Evolutionary conservation across 1,284 basidiomycete species (phyloP).

Genomic region (Sporisorium iseilematis-ciliati): DNA sequence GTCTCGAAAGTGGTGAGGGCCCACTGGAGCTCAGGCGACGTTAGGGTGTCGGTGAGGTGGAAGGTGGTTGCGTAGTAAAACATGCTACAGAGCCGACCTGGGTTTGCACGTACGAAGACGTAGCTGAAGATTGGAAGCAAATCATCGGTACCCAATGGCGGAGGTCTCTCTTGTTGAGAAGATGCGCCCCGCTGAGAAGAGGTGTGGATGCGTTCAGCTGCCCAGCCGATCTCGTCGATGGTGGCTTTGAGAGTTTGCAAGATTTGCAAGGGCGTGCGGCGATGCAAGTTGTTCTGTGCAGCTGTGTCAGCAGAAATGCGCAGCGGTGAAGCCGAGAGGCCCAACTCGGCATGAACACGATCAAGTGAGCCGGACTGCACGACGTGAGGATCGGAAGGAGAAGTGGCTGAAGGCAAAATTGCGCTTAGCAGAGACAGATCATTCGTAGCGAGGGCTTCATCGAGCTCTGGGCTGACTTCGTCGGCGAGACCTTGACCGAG

Average conservation of each 20-base stretch:
- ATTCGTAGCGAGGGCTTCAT: constrained; percentile 25
- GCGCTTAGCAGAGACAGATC: constrained; percentile 12
- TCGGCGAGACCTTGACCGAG: constrained; percentile 25
- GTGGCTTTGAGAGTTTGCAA: constrained; percentile 37
- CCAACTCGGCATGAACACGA: constrained; percentile 10
- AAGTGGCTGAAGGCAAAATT: background rate
- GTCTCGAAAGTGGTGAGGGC: constrained; percentile 44
- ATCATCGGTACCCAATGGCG: constrained; percentile 39
- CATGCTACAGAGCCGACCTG: constrained; percentile 31
- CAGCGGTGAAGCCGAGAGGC: background rate
- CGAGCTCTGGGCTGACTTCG: constrained; percentile 23
- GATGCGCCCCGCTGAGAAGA: constrained; percentile 8
- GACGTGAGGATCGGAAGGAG: background rate
- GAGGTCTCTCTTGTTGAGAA: constrained; percentile 13
- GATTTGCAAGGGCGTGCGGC: constrained; percentile 45
- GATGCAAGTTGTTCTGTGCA: constrained; percentile 7
- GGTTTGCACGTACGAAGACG: constrained; percentile 33
- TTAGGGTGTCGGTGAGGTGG: constrained; percentile 38
- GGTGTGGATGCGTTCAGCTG: constrained; percentile 17
- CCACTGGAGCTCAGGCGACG: constrained; percentile 36
- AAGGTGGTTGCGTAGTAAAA: constrained; percentile 47
- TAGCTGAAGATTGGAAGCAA: constrained; percentile 43
- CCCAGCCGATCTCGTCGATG: constrained; percentile 42
- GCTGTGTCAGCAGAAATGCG: background rate
- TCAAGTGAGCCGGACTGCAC: background rate